Conservation (phyloP, 1,284 basidiomycete species). For the Ceratobasidium sp. region DNA sequence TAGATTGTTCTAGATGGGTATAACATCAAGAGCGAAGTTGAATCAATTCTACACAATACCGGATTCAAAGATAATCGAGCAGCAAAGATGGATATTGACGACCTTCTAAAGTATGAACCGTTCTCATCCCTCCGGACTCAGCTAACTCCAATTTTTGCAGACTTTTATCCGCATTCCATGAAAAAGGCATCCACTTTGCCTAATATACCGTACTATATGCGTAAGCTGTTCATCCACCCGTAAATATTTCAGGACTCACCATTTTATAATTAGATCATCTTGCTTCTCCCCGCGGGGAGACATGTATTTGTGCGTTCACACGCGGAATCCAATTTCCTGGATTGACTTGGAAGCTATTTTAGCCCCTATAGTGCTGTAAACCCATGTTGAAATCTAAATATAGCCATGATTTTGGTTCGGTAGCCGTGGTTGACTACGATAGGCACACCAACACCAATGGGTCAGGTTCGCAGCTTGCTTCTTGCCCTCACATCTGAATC, state of each 20-base stretch:
- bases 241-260: not conserved
- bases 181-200: conserved; percentile 83
- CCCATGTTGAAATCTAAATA: not conserved
- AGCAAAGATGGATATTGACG: conserved; percentile 86
- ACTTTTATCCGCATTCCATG: conserved; percentile 81
- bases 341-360: not conserved
- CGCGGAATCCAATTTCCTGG: not conserved
- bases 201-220: conserved; percentile 51
- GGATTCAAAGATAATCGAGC: conserved; percentile 77
- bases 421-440: not conserved
- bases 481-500: not conserved
- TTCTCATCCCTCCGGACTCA: conserved; percentile 5
- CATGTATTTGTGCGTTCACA: conserved; percentile 9
- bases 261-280: conserved; percentile 22
- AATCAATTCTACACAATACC: conserved; percentile 76
- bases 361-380: not conserved
- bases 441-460: not conserved
- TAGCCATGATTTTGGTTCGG: not conserved
- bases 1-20: conserved; percentile 79
- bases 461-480: not conserved
- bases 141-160: conserved; percentile 53
- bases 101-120: conserved; percentile 73
- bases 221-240: not conserved
- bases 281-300: not conserved
- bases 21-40: conserved; percentile 78